Percentiles rank a stretch among this genome's conserved stretches.
These are phyloP conservation scores for Colletotrichum liaoningense DNA, from an alignment of 2,329 filamentous ascomycete species.

Conservation along the genomic window DNA sequence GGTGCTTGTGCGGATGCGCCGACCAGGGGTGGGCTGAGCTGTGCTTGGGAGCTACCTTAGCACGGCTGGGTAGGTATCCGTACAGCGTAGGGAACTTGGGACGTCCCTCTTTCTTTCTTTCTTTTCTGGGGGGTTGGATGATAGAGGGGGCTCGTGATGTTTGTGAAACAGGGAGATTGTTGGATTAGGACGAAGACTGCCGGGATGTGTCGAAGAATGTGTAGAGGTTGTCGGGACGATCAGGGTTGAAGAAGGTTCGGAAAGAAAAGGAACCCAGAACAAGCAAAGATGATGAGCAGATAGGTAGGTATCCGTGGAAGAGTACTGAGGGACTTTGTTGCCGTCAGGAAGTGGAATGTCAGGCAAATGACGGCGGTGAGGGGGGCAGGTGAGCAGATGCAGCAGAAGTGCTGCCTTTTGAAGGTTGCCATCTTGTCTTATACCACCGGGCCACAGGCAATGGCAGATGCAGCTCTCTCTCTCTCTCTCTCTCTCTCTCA, in stretches of 20 bases:
- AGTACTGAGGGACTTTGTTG: neutral
- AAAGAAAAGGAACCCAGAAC: neutral
- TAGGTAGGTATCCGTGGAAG: neutral
- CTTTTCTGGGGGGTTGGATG: neutral
- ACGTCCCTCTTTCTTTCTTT: neutral
- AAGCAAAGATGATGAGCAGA: neutral
- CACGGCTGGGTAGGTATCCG: too few relatives aligned
- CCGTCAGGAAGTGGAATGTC: neutral
- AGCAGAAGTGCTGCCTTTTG: neutral
- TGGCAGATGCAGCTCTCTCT: neutral
- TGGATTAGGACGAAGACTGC: neutral
- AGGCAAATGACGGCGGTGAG: conserved; percentile 1
- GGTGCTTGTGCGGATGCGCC: conserved; percentile 16
- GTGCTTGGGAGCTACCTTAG: neutral
- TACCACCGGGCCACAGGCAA: neutral
- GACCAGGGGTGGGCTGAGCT: conserved; percentile 1
- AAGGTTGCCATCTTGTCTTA: conserved; percentile 20
- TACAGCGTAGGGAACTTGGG: neutral
- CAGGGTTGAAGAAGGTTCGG: neutral
- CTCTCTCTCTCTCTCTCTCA: too few relatives aligned
- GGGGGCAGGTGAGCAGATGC: conserved; percentile 15
- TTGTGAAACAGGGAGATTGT: conserved; percentile 28
- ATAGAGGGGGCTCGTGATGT: conserved; percentile 27
- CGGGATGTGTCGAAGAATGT: neutral
- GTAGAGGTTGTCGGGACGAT: neutral